These are phyloP conservation scores for Yueomyces sinensis DNA, from an alignment of 805 yeast genomes.

Conservation along the genomic window DNA sequence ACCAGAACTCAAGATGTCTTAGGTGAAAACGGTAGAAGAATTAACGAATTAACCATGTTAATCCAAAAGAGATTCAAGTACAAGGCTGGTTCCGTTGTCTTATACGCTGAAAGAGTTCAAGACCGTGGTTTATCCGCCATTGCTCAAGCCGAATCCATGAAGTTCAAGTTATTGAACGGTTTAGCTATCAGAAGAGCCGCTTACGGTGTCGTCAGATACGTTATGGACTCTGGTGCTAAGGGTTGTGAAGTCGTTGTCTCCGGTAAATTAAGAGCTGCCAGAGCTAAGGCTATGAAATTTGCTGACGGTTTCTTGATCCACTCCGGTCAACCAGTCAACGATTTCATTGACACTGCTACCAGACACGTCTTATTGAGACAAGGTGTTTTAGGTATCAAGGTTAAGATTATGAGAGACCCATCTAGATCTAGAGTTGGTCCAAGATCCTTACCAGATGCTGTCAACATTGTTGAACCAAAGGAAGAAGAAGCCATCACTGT, in stretches of 20 bases:
- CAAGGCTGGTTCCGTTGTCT: conserved; percentile 82
- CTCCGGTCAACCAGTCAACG: conserved; percentile 99
- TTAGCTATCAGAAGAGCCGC: conserved; percentile 99
- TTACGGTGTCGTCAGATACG: conserved; percentile 99
- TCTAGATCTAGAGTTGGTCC: conserved; percentile 75
- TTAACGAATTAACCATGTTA: conserved; percentile 95
- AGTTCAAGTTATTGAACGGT: conserved; percentile 96
- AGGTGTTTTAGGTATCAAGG: conserved; percentile 99
- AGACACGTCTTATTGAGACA: conserved; percentile 99
- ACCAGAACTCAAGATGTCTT: conserved; percentile 97
- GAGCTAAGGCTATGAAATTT: conserved; percentile 99
- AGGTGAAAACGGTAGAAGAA: conserved; percentile 99
- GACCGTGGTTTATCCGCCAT: conserved; percentile 99
- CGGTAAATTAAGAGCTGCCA: conserved; percentile 99
- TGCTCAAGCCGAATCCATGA: conserved; percentile 98
- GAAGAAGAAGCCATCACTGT: conserved; percentile 74
- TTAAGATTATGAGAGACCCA: conserved; percentile 99
- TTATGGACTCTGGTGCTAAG: conserved; percentile 99
- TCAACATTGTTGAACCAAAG: conserved; percentile 85
- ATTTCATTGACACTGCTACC: conserved; percentile 97
- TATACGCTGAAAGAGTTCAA: conserved; percentile 98
- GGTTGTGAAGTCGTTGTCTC: conserved; percentile 99
- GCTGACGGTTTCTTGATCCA: conserved; percentile 99
- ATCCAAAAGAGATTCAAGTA: conserved; percentile 98
- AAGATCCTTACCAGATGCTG: conserved; percentile 90